A percentile compares a stretch with the other conserved stretches of the same genome.
phyloP scores from a whole-genome alignment of 2,329 filamentous ascomycete genomes.

The Pseudonectria buxi region DNA sequence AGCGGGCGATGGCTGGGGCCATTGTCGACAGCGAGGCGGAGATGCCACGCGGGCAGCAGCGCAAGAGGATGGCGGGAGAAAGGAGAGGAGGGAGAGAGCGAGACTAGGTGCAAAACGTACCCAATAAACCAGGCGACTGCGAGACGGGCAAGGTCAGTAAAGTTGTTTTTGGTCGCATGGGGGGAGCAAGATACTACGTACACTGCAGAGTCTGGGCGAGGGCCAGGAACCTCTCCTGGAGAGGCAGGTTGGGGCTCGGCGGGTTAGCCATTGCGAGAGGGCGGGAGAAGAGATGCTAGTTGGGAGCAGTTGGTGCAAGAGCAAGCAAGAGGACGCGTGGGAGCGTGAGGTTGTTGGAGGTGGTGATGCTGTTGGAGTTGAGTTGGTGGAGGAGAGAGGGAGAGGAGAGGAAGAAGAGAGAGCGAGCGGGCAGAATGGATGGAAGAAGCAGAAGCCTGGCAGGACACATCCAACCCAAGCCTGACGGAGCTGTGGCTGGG shows the following conservation, averaged over 20 bases:
- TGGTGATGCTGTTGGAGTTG: not conserved
- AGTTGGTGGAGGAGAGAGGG: not conserved
- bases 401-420: not conserved
- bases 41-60: slow-evolving; percentile 3
- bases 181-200: slow-evolving; percentile 39
- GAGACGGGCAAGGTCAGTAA: slow-evolving; percentile 17
- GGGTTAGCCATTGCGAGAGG: slow-evolving; percentile 58
- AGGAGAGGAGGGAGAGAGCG: slow-evolving; percentile 8
- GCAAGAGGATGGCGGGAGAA: slow-evolving; percentile 5
- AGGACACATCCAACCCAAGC: too few relatives aligned
- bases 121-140: slow-evolving; percentile 73
- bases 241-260: slow-evolving; percentile 60
- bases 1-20: too few relatives aligned
- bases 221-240: slow-evolving; percentile 66
- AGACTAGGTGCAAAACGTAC: slow-evolving; percentile 45
- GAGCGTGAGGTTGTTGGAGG: not conserved
- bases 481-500: too few relatives aligned
- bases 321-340: not conserved
- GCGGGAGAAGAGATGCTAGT: slow-evolving; percentile 3
- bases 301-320: slow-evolving; percentile 1
- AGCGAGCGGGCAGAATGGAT: not conserved
- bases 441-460: too few relatives aligned
- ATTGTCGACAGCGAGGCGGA: slow-evolving; percentile 9
- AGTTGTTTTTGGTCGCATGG: slow-evolving; percentile 1
- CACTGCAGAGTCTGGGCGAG: slow-evolving; percentile 91